These are phyloP conservation scores for Acanthamoeba triangularis DNA, from an alignment of 208 protist genomes.

Conservation along the genomic window DNA sequence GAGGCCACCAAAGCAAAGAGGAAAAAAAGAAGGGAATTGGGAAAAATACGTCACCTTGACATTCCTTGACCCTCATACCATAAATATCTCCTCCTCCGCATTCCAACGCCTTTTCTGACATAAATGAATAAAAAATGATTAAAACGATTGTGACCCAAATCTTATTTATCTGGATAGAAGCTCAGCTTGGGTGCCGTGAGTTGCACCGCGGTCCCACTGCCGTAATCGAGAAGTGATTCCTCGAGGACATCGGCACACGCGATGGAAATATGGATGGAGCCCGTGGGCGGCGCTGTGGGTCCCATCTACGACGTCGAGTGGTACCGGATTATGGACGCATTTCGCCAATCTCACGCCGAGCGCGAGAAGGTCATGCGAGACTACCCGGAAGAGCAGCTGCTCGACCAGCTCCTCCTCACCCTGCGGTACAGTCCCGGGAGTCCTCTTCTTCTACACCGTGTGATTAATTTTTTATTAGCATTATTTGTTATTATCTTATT, in stretches of 20 bases:
- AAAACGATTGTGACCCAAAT: too few species aligned
- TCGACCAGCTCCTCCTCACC: slow-evolving; percentile 61
- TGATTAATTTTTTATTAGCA: background rate
- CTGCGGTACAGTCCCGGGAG: background rate
- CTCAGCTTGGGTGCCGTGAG: too few species aligned
- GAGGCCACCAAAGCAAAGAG: background rate
- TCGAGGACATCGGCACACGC: too few species aligned
- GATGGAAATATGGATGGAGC: slow-evolving; percentile 73
- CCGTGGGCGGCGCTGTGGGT: slow-evolving; percentile 51
- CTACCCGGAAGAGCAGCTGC: slow-evolving; percentile 55
- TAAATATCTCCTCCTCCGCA: background rate
- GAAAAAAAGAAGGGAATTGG: background rate
- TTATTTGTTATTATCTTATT: background rate
- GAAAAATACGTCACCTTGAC: background rate
- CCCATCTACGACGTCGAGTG: slow-evolving; percentile 71
- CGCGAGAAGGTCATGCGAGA: slow-evolving; percentile 55
- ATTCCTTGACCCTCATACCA: background rate
- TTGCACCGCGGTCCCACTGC: too few species aligned
- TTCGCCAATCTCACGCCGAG: slow-evolving; percentile 28
- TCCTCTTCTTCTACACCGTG: background rate
- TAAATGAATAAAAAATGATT: too few species aligned
- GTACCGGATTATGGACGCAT: slow-evolving; percentile 52
- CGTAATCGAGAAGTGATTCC: too few species aligned
- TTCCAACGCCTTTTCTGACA: too few species aligned
- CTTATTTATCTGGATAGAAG: too few species aligned